These are phyloP conservation scores for Athelia sp. DNA, from an alignment of 1,284 basidiomycete genomes.

Conservation along the genomic window DNA sequence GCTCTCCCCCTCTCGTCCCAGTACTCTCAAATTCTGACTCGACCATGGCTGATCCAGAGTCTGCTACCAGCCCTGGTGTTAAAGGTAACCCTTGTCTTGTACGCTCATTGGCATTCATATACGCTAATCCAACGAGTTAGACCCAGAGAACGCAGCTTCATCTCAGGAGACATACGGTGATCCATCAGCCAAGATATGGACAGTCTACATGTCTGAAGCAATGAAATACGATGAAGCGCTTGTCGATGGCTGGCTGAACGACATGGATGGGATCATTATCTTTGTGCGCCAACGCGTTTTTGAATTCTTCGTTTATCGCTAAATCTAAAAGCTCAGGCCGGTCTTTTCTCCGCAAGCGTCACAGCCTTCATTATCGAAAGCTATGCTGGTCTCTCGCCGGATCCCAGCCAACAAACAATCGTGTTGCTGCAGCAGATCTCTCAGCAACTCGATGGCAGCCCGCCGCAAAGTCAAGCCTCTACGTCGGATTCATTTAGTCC, in stretches of 20 bases:
- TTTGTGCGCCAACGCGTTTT: constrained; percentile 22
- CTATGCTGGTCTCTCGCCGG: constrained; percentile 29
- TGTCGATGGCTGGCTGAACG: constrained; percentile 27
- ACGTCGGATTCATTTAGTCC: background rate
- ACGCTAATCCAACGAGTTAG: too few species aligned
- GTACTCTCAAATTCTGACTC: too few species aligned
- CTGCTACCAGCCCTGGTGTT: too few species aligned
- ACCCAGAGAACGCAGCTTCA: too few species aligned
- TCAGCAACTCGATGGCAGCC: constrained; percentile 18
- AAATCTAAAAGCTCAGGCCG: constrained; percentile 15
- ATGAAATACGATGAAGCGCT: background rate
- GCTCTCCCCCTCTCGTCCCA: too few species aligned
- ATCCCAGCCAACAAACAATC: constrained; percentile 23
- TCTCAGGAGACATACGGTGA: too few species aligned
- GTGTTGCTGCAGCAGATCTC: constrained; percentile 29
- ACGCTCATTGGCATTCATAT: too few species aligned
- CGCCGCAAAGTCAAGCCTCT: background rate
- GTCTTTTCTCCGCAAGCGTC: constrained; percentile 40
- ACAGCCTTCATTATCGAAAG: constrained; percentile 38
- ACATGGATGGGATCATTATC: constrained; percentile 40
- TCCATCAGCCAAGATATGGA: too few species aligned
- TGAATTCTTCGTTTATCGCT: background rate
- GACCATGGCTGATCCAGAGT: too few species aligned
- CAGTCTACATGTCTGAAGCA: too few species aligned
- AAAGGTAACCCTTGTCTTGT: too few species aligned